phyloP scores from a whole-genome alignment of 2,329 filamentous ascomycete genomes.

The Beauveria scarabaeidicola region DNA sequence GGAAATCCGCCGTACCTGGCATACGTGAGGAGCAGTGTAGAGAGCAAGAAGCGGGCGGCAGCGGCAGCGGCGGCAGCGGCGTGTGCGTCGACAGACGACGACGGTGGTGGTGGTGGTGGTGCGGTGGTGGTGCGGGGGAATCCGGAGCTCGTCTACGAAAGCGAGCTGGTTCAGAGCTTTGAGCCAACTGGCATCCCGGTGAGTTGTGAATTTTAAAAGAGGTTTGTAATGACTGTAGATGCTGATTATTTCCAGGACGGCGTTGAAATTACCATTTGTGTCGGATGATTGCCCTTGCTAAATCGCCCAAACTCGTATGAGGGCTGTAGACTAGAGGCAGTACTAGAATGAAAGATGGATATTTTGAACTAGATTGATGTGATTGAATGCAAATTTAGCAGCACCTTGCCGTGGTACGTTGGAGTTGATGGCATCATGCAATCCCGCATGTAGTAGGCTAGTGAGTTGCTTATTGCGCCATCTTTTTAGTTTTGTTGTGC shows the following conservation, averaged over 20 bases:
- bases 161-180: slow-evolving; percentile 53
- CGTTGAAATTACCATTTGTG: slow-evolving; percentile 56
- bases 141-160: slow-evolving; percentile 58
- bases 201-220: slow-evolving; percentile 22
- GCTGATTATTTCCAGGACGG: slow-evolving; percentile 41
- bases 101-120: slow-evolving; percentile 14
- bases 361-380: too few relatives aligned
- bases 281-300: slow-evolving; percentile 21
- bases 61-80: slow-evolving; percentile 23
- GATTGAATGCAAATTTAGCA: too few relatives aligned
- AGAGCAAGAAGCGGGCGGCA: slow-evolving; percentile 41
- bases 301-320: background rate
- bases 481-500: background rate
- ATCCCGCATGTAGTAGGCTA: too few relatives aligned
- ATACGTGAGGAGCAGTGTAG: slow-evolving; percentile 58
- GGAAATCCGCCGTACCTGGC: slow-evolving; percentile 63
- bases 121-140: slow-evolving; percentile 38
- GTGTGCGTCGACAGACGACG: slow-evolving; percentile 25
- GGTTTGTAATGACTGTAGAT: background rate
- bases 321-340: background rate
- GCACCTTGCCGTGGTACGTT: too few relatives aligned
- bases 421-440: too few relatives aligned
- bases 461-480: too few relatives aligned
- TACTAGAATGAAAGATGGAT: background rate
- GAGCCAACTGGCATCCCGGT: slow-evolving; percentile 60